phyloP scores from a whole-genome alignment of 495 filamentous ascomycete species.

The Aspergillus haitiensis region DNA sequence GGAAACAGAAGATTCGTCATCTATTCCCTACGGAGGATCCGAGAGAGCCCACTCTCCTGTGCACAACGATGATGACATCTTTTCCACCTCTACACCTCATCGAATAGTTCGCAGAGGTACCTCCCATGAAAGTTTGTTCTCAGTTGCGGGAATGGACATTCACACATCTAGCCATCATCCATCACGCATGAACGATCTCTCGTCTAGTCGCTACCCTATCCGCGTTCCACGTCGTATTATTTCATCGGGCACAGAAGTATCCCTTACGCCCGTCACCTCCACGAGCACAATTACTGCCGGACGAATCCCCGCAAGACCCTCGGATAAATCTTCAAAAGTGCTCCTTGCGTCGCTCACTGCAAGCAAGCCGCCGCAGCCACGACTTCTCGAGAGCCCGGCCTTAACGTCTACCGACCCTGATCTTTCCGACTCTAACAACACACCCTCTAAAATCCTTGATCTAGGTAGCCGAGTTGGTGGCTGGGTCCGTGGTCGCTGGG shows the following conservation, averaged over 20 bases:
- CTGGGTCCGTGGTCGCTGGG: conserved; percentile 59
- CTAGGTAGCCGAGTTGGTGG: conserved; percentile 51
- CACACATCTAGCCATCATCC: conserved; percentile 42
- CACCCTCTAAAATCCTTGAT: conserved; percentile 31
- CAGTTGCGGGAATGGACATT: conserved; percentile 53
- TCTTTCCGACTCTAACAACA: conserved; percentile 29
- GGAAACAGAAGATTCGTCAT: conserved; percentile 39
- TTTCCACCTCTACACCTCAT: conserved; percentile 29
- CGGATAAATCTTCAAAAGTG: conserved; percentile 34
- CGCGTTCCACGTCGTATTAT: conserved; percentile 41
- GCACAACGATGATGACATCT: conserved; percentile 26
- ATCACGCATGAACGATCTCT: conserved; percentile 38
- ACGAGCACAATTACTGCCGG: conserved; percentile 45
- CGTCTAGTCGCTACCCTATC: conserved; percentile 24
- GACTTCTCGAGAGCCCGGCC: conserved; percentile 13
- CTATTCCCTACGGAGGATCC: conserved; percentile 20
- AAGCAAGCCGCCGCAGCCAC: conserved; percentile 18
- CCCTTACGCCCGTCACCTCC: conserved; percentile 48
- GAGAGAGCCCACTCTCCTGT: conserved; percentile 20
- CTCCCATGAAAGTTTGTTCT: conserved; percentile 55
- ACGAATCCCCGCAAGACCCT: conserved; percentile 25
- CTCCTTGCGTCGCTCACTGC: conserved; percentile 45
- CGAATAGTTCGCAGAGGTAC: conserved; percentile 37
- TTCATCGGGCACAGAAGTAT: conserved; percentile 34
- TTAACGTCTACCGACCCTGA: conserved; percentile 24